Evolutionary conservation across 768 basidiomycete genomes (phyloP).

Genomic region (Kwoniella europaea): DNA sequence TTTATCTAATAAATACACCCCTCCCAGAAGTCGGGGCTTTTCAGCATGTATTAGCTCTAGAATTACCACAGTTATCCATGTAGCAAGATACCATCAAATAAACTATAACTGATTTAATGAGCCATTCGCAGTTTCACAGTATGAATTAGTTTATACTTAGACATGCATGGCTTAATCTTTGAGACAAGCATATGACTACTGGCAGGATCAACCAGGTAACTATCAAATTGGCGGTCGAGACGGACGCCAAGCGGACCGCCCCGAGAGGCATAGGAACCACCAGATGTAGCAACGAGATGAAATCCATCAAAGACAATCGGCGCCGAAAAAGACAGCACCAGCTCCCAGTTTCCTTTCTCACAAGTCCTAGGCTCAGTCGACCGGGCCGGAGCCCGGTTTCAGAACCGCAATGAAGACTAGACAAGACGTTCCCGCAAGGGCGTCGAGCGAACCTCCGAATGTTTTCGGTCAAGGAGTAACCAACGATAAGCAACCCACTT

Average conservation of each 20-base stretch:
- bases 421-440: conserved; percentile 39
- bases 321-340: not conserved
- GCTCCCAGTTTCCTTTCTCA: conserved; percentile 63
- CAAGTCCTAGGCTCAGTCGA: conserved; percentile 60
- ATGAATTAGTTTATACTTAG: conserved; percentile 75
- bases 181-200: conserved; percentile 84
- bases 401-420: conserved; percentile 58
- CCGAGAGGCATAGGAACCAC: not conserved
- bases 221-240: conserved; percentile 58
- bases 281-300: conserved; percentile 23
- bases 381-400: conserved; percentile 56
- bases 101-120: conserved; percentile 84
- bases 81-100: conserved; percentile 77
- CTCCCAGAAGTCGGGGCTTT: conserved; percentile 69
- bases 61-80: conserved; percentile 81
- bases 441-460: conserved; percentile 57
- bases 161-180: conserved; percentile 84
- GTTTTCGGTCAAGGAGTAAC: conserved; percentile 58
- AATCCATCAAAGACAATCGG: conserved; percentile 4
- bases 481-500: conserved; percentile 60
- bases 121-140: conserved; percentile 81
- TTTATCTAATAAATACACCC: conserved; percentile 77
- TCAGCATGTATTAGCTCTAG: conserved; percentile 77
- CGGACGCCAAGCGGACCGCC: not conserved
- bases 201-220: conserved; percentile 85